A percentile compares a stretch with the other conserved stretches of the same genome.
Conservation (phyloP, 2,329 filamentous ascomycete species). For the Chaetomiaceae sp. region DNA sequence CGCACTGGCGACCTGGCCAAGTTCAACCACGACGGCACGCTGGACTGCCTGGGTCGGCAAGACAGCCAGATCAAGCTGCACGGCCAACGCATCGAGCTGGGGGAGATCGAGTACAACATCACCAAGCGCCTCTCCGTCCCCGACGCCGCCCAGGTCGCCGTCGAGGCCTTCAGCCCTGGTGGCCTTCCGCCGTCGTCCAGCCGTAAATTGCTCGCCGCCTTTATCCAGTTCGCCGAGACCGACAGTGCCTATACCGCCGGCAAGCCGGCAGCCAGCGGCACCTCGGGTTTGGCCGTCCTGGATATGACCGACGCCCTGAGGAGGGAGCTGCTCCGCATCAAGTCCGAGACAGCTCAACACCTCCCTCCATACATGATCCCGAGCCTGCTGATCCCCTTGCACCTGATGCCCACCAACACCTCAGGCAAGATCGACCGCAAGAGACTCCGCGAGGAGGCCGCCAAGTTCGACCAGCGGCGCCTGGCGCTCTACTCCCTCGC, state of each 20-base stretch:
- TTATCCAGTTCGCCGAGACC: neutral
- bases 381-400: slow-evolving; percentile 14
- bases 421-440: slow-evolving; percentile 18
- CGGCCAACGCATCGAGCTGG: slow-evolving; percentile 55
- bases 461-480: neutral
- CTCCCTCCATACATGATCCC: slow-evolving; percentile 18
- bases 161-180: slow-evolving; percentile 40
- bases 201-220: slow-evolving; percentile 3
- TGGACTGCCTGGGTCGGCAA: slow-evolving; percentile 47
- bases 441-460: slow-evolving; percentile 4
- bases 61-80: slow-evolving; percentile 57
- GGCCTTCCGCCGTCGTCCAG: neutral
- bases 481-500: neutral
- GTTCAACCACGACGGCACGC: slow-evolving; percentile 18
- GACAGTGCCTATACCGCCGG: neutral
- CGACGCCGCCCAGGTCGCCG: slow-evolving; percentile 37
- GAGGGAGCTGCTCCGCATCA: neutral
- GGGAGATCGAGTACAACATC: slow-evolving; percentile 42
- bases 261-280: neutral
- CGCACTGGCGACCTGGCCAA: slow-evolving; percentile 46
- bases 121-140: slow-evolving; percentile 33
- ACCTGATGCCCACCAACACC: neutral
- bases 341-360: neutral
- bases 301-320: neutral
- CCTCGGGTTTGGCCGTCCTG: neutral